Base-by-base conservation (phyloP, 78 protist genomes). In the Pirum gemmata region DNA sequence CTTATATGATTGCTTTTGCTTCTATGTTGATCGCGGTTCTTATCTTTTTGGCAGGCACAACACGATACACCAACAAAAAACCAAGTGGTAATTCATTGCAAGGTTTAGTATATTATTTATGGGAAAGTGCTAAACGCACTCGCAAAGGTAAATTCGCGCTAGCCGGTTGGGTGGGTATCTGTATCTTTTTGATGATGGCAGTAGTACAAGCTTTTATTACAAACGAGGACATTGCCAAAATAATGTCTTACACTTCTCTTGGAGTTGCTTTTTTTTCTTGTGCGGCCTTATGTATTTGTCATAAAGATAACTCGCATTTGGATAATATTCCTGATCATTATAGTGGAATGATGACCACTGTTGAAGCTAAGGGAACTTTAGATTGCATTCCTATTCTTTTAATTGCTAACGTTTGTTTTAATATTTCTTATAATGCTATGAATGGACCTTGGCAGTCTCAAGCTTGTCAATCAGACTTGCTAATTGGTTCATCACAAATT, bases 381-480 rank as follows among this genome's bases (percentile, higher is more conserved):
- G 88, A 31, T 39, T 21, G n/a, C 61, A 75, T 84, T 29, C 88
- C 88, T 39, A 84, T 38, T 8, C 27, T 84, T 21, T 39, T 84
- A 31, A 8, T 84, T 25, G 88, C 33, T 27, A 84, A 84, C n/a
- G 74, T 67, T 29, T 41, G 75, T 27, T 84, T 84, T 39, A 13
- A 35, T 5, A 41, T 84, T 38, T 1, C 73, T 31, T 84, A 84
- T 31, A 84, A 84, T 31, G 13, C 51, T 8, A 82, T 82, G 86
- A 35, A 31, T 61, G 86, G 86, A 13, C 86, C 86, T 36, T 82
- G 8, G 2, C 61, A 36, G 61, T 31, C 37, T 31, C 75, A 41
- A 37, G 86, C 75, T 31, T 84, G 88, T 38, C 88, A 84, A 76
- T 41, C 38, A 38, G 88, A 84, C 21, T 39, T 41, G 33, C 67